Evolutionary conservation across 2,329 filamentous ascomycete genomes (phyloP).

Genomic region (Epichloe gansuensis): DNA sequence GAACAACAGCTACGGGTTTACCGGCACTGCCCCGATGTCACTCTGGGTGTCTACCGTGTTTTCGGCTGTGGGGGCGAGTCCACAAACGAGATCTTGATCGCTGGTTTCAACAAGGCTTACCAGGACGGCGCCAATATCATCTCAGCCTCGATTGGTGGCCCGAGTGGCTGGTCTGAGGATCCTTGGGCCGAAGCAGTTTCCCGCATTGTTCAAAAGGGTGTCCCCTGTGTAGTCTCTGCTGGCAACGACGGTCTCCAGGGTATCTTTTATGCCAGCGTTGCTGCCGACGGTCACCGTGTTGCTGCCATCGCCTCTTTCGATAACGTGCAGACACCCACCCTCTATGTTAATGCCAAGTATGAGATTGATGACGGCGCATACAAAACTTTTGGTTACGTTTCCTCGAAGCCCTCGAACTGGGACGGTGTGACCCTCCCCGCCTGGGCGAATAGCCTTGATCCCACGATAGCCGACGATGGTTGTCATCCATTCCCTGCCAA

Average conservation of each 20-base stretch:
- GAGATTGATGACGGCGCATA: conserved; percentile 22
- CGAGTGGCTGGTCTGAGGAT: conserved; percentile 40
- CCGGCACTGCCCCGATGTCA: conserved; percentile 44
- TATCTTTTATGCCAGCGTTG: conserved; percentile 37
- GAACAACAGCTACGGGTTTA: conserved; percentile 38
- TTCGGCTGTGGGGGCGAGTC: conserved; percentile 42
- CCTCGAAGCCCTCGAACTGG: conserved; percentile 31
- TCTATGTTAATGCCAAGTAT: conserved; percentile 32
- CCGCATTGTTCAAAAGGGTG: conserved; percentile 40
- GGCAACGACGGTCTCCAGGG: conserved; percentile 36
- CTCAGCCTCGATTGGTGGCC: conserved; percentile 40
- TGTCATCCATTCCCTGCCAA: conserved; percentile 39
- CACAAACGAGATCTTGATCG: conserved; percentile 45
- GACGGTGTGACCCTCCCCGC: conserved; percentile 33
- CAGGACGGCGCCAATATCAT: conserved; percentile 48
- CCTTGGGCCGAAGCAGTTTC: conserved; percentile 37
- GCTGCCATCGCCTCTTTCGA: conserved; percentile 39
- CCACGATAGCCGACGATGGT: conserved; percentile 33
- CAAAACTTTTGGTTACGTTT: conserved; percentile 30
- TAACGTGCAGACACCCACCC: conserved; percentile 29
- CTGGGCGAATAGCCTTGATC: conserved; percentile 38
- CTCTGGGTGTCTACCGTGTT: conserved; percentile 43
- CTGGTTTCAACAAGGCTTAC: conserved; percentile 46
- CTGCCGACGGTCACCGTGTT: conserved; percentile 34
- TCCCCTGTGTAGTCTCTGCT: conserved; percentile 40